Conservation (phyloP, 768 basidiomycete species). For the Suillus subalutaceus region DNA sequence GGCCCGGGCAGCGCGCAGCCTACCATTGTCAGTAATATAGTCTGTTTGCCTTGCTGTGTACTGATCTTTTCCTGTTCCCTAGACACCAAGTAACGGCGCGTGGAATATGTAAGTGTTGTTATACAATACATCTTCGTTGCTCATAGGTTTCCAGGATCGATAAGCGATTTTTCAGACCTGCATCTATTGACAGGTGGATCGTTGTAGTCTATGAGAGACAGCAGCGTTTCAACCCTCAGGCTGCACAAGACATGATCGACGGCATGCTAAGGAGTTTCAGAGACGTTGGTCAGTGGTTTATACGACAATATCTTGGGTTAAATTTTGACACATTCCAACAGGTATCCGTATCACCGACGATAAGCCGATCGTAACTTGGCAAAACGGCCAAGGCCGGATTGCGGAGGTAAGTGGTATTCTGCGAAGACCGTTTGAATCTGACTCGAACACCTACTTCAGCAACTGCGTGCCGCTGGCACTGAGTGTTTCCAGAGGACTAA, state of each 20-base stretch:
- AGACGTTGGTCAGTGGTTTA: slow-evolving; percentile 58
- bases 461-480: slow-evolving; percentile 54
- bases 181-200: slow-evolving; percentile 57
- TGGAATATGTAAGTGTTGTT: slow-evolving; percentile 71
- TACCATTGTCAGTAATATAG: slow-evolving; percentile 51
- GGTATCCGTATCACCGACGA: slow-evolving; percentile 59
- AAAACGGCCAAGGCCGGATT: slow-evolving; percentile 60
- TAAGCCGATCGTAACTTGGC: slow-evolving; percentile 51
- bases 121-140: slow-evolving; percentile 5
- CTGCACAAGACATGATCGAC: slow-evolving; percentile 55
- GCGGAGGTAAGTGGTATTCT: slow-evolving; percentile 38
- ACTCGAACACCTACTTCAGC: slow-evolving; percentile 28
- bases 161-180: slow-evolving; percentile 66
- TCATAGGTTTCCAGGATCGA: slow-evolving; percentile 54
- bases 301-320: neutral
- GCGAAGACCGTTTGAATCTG: neutral
- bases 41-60: neutral
- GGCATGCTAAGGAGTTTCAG: slow-evolving; percentile 52
- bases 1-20: slow-evolving; percentile 57
- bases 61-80: slow-evolving; percentile 13
- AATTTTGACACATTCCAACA: slow-evolving; percentile 25
- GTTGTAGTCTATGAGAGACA: slow-evolving; percentile 69
- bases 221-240: slow-evolving; percentile 53
- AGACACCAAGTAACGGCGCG: slow-evolving; percentile 66
- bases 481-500: slow-evolving; percentile 45